Evolutionary conservation across 371 early-diverging fungal species (phyloP), one percentile per base, ranked within the genome.

Genomic region (Mortierella sp.): DNA sequence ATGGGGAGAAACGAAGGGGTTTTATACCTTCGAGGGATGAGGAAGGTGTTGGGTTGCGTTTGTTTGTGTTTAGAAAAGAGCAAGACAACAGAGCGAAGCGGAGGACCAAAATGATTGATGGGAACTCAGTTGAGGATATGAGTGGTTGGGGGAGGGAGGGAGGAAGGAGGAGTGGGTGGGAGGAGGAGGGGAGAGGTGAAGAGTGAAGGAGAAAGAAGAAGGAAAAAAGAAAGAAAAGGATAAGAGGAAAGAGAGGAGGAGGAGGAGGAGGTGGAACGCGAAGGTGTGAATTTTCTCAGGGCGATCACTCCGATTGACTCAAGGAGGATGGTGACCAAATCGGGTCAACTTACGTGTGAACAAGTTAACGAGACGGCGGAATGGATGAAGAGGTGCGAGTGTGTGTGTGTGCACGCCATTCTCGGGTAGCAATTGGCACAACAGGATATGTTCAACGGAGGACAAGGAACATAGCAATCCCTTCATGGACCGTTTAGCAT

Each of bases 31-130:
- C 70, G 28, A 14, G 31, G 16, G 16, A 6, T 28, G 28, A 28
- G 63, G 28, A 11, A 8, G 63, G 31, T 31, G 34, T 16, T 31
- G 63, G 63, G 50, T 50, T 50, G 21, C n/a, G 24, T 55, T 3
- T 55, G 55, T 55, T 21, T 55, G n/a, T 55, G 42, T 55, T 21
- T 21, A 7, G 34, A 65, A 65, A 5, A 14, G 16, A 16, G 6
- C 21, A 31, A 31, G 16, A 63, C 31, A 31, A 50, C 50, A 50
- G 16, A 63, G 68, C 68, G 68, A 50, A 31, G 68, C 68, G 68
- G 68, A 65, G 68, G 68, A 65, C 24, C 68, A 65, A 65, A 65
- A 38, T 16, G 21, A 65, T 24, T 65, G 68, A 65, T 65, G 68
- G 68, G 68, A 65, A 65, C 68, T 24, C 68, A 38, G 9, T 38